These are phyloP conservation scores for Naganishia onofrii DNA, from an alignment of 768 basidiomycete species.

Conservation along the genomic window DNA sequence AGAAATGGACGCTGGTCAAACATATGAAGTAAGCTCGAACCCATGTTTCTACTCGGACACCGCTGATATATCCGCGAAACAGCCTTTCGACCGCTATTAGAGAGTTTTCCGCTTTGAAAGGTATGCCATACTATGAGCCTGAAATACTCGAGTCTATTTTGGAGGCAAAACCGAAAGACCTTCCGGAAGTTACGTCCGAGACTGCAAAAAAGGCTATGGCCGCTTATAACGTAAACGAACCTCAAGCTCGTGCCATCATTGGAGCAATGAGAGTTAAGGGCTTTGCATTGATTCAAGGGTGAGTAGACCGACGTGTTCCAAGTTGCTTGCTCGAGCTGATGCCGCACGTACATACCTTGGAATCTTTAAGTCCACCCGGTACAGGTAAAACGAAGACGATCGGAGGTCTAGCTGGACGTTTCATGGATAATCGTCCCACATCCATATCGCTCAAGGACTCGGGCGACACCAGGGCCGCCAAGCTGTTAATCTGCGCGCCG, in stretches of 20 bases:
- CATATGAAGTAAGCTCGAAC: conserved; percentile 64
- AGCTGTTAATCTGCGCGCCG: conserved; percentile 88
- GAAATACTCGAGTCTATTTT: conserved; percentile 65
- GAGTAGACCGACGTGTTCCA: conserved; percentile 55
- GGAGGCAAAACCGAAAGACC: conserved; percentile 60
- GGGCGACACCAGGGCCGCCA: conserved; percentile 59
- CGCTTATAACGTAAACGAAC: conserved; percentile 77
- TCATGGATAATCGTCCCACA: conserved; percentile 63
- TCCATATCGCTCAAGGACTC: conserved; percentile 57
- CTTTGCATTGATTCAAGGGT: conserved; percentile 87
- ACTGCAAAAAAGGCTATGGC: conserved; percentile 68
- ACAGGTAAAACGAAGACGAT: conserved; percentile 99
- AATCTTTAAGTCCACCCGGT: conserved; percentile 66
- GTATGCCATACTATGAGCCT: conserved; percentile 73
- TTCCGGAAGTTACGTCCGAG: conserved; percentile 55
- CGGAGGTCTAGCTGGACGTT: conserved; percentile 83
- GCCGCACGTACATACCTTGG: conserved; percentile 9
- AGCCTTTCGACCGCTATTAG: conserved; percentile 69
- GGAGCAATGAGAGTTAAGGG: conserved; percentile 69
- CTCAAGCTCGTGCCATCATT: conserved; percentile 85
- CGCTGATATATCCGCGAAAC: conserved; percentile 4
- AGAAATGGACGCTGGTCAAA: conserved; percentile 72
- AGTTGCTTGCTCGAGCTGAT: background rate
- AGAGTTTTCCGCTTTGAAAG: conserved; percentile 83
- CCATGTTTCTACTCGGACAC: background rate